A percentile compares a stretch with the other conserved stretches of the same genome.
Evolutionary conservation across 441 rosid genomes (phyloP).

Genomic region (Raphanus hybrid): DNA sequence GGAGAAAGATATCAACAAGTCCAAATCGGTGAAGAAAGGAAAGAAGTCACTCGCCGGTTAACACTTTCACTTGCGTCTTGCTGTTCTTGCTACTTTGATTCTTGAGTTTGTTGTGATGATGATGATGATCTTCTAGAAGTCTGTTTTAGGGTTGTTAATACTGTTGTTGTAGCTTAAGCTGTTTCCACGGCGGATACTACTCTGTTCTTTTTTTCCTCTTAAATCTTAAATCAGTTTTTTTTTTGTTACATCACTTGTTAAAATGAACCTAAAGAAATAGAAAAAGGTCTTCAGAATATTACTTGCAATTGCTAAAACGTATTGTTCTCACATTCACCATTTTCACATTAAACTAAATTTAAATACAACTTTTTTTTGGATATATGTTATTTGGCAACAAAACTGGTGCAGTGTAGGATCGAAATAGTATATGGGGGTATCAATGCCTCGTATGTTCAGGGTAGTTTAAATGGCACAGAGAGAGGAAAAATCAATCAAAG

Average conservation of each 20-base stretch:
- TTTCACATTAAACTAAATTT: background rate
- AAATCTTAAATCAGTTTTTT: background rate
- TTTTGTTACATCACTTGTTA: slow-evolving; percentile 2
- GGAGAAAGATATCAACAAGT: background rate
- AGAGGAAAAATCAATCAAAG: no score
- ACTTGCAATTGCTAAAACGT: slow-evolving; percentile 12
- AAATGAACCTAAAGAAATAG: slow-evolving; percentile 15
- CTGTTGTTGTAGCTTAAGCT: slow-evolving; percentile 29
- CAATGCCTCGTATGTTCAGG: background rate
- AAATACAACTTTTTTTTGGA: background rate
- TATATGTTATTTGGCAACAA: background rate
- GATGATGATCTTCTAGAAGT: slow-evolving; percentile 24
- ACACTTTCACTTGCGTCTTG: background rate
- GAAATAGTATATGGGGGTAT: background rate
- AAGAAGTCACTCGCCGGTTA: slow-evolving; percentile 23
- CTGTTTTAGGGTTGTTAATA: slow-evolving; percentile 21
- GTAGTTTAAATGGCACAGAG: background rate
- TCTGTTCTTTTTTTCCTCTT: background rate
- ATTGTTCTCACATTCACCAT: slow-evolving; percentile 15
- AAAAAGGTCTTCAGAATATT: slow-evolving; percentile 33
- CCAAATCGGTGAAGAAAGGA: background rate
- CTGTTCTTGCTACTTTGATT: background rate
- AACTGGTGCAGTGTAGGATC: background rate
- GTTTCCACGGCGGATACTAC: slow-evolving; percentile 18
- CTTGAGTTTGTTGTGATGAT: slow-evolving; percentile 24